These are phyloP conservation scores for Pyricularia pennisetigena DNA, from an alignment of 2,329 filamentous ascomycete genomes.

Conservation along the genomic window DNA sequence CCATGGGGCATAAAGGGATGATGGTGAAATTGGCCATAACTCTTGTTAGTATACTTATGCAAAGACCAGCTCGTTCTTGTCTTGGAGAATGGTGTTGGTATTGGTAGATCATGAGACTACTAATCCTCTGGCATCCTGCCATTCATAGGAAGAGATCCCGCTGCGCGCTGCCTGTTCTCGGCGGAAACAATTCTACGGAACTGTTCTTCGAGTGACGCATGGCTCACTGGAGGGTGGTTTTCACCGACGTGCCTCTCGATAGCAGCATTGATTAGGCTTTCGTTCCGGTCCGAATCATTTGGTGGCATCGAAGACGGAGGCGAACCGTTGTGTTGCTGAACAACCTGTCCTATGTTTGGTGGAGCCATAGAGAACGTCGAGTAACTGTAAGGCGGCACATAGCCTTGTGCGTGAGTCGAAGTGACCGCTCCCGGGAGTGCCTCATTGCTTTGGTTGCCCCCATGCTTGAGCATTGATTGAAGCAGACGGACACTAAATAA, in stretches of 20 bases:
- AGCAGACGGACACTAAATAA: conserved; percentile 28
- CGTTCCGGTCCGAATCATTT: conserved; percentile 9
- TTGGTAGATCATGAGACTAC: neutral
- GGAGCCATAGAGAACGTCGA: conserved; percentile 17
- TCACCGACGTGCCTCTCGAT: conserved; percentile 26
- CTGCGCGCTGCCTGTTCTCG: conserved; percentile 9
- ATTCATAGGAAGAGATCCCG: conserved; percentile 3
- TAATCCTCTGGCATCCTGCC: conserved; percentile 1
- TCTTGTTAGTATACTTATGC: conserved; percentile 1
- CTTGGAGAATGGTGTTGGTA: neutral
- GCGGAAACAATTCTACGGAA: conserved; percentile 10
- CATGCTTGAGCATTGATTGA: conserved; percentile 39
- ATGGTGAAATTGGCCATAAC: conserved; percentile 2
- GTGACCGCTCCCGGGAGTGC: conserved; percentile 31
- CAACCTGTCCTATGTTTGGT: conserved; percentile 37
- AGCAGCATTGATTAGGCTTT: conserved; percentile 9
- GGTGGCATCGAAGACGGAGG: conserved; percentile 3
- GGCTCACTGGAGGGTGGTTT: conserved; percentile 29
- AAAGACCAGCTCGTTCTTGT: neutral
- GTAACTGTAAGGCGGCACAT: conserved; percentile 20
- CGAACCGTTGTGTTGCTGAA: conserved; percentile 22
- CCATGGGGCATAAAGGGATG: neutral
- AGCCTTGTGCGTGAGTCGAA: conserved; percentile 40
- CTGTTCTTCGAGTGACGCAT: conserved; percentile 19
- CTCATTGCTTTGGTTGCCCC: conserved; percentile 28